Evolutionary conservation across 805 yeast species (phyloP), one percentile per base, ranked within the genome.

Genomic region (Torulaspora gathmanii): DNA sequence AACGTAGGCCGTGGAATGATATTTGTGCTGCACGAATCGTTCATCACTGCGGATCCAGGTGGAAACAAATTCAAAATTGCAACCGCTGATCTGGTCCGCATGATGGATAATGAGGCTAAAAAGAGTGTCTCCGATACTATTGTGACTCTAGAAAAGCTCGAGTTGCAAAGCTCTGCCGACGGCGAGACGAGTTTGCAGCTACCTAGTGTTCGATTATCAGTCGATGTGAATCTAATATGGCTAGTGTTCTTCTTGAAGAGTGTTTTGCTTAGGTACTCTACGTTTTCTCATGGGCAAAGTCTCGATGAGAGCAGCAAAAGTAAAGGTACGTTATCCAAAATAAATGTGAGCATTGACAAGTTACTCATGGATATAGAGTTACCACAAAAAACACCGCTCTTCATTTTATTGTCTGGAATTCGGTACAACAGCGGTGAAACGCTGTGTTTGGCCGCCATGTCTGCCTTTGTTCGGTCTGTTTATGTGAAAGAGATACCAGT

Each of bases 181-280:
- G 23, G 29, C 1, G 33, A 29, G 3, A 22, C 45, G 2, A 15
- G 7, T 9, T 20, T 57, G n/a, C 28, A 12, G 11, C 30, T 62
- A 10, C 66, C 68, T 1, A 38, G 42, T 11, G 35, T 61, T 12
- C 52, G 53, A 17, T n/a, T 59, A 2, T 56, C 55, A 26, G 38
- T 64, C 19, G 69, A 63, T 45, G 56, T 62, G 6, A 57, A 56
- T 45, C n/a, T 58, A 3, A 48, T 63, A n/a, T 63, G 64, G 68
- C 37, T 61, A 9, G 15, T 30, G 3, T 57, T 53, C 40, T 61
- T 53, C 30, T 26, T 57, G 13, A 47, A 23, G 36, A 52, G 53
- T 28, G 50, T 61, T 8, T 36, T 43, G 11, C 36, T 13, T 7
- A 33, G 40, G 28, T 53, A 54, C 42, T 13, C 41, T 9, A 45